Conservation (phyloP, 169 alveolate genomes). For the Eimeria falciformis region DNA sequence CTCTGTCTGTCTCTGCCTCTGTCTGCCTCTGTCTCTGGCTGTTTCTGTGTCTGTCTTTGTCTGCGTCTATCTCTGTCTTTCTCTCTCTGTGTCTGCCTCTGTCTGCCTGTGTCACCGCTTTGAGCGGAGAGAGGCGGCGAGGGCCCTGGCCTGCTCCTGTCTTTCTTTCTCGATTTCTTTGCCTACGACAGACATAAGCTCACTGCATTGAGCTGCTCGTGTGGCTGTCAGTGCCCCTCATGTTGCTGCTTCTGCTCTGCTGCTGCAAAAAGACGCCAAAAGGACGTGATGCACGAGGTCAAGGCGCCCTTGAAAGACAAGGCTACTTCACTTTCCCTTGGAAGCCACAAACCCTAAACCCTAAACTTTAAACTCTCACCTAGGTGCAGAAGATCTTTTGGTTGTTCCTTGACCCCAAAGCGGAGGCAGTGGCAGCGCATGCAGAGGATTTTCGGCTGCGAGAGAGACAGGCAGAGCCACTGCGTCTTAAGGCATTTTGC, state of each 20-base stretch:
- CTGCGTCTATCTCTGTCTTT: too few species aligned
- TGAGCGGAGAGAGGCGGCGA: neutral
- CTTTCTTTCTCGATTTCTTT: neutral
- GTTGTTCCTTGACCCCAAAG: neutral
- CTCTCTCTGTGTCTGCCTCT: too few species aligned
- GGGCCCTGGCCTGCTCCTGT: neutral
- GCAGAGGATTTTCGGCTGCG: neutral
- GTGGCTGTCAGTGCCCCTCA: neutral
- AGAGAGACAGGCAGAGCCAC: too few species aligned
- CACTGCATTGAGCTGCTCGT: neutral
- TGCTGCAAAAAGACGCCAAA: neutral
- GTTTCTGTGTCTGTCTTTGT: too few species aligned
- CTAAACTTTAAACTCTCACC: neutral
- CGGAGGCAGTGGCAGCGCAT: conserved; percentile 14
- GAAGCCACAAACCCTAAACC: neutral
- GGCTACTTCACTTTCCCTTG: neutral
- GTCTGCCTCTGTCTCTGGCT: too few species aligned
- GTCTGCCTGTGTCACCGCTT: neutral
- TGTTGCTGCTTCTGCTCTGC: neutral
- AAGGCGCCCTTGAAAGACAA: neutral
- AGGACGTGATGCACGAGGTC: neutral
- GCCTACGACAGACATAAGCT: neutral
- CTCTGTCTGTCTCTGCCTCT: too few species aligned
- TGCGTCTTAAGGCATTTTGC: too few species aligned
- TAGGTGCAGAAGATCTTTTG: neutral